Percentiles rank a stretch among this genome's conserved stretches.
These are phyloP conservation scores for Trichocomaceae sp. DNA, from an alignment of 2,329 filamentous ascomycete species.

Conservation along the genomic window DNA sequence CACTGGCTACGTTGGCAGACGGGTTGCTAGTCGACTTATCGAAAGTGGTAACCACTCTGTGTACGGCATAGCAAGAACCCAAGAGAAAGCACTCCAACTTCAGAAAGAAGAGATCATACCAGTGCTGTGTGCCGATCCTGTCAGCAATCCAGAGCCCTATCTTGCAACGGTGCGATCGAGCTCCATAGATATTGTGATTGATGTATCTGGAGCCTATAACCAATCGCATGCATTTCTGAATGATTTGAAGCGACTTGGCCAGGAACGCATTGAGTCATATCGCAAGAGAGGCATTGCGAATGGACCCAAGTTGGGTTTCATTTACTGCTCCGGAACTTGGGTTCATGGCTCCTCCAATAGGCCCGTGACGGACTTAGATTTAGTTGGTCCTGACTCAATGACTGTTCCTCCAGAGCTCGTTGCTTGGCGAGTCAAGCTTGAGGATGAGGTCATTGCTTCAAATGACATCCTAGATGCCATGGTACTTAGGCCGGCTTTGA, in stretches of 20 bases:
- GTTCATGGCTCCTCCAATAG: conserved; percentile 28
- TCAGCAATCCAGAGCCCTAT: conserved; percentile 17
- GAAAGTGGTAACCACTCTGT: conserved; percentile 27
- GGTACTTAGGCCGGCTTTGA: conserved; percentile 27
- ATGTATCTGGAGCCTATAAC: conserved; percentile 22
- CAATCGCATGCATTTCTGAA: conserved; percentile 20
- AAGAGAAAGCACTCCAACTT: conserved; percentile 27
- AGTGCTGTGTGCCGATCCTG: conserved; percentile 20
- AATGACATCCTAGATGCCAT: conserved; percentile 28
- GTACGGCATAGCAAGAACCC: conserved; percentile 30
- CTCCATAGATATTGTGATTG: conserved; percentile 33
- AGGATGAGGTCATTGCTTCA: conserved; percentile 27
- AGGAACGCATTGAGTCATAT: conserved; percentile 18
- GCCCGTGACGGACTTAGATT: conserved; percentile 25
- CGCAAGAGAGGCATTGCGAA: conserved; percentile 16
- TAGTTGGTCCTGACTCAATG: conserved; percentile 19
- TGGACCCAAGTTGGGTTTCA: conserved; percentile 32
- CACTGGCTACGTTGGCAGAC: conserved; percentile 28
- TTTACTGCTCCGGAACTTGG: conserved; percentile 35
- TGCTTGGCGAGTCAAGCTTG: conserved; percentile 27
- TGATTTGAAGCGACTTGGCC: conserved; percentile 5
- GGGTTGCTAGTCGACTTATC: conserved; percentile 19
- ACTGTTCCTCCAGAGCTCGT: conserved; percentile 20
- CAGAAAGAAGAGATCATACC: conserved; percentile 28
- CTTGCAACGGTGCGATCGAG: conserved; percentile 17